Evolutionary conservation across 495 filamentous ascomycete genomes (phyloP), one percentile per base, ranked within the genome.

Genomic region (Cetradonia linearis): DNA sequence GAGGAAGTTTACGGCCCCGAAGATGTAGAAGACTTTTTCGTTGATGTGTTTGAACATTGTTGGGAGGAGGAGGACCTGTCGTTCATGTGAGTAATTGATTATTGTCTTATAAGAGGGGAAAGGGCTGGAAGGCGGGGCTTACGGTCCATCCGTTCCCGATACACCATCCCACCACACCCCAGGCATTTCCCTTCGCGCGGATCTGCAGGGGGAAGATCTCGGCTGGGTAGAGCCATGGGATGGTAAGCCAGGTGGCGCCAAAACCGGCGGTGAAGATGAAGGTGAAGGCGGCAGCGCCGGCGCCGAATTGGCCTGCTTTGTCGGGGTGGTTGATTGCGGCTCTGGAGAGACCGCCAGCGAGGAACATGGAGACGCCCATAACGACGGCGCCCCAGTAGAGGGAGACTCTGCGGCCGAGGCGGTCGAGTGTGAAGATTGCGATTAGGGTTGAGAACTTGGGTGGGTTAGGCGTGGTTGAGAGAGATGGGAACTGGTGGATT

Each of bases 401-500:
- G 0, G 85, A 86, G 80, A 80, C 83, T 46, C 84, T 78, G 27
- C 85, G 81, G 23, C 85, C 85, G 60, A 87, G 85, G 0, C 82
- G 77, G 65, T 87, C 84, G 5, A 87, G 72, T 0, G 82, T 86
- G 63, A 86, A 86, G 18, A 87, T 83, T 60, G 83, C 86, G 46
- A 86, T 70, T 3, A 86, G 77, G 1, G 81, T 83, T 9, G 80
- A 76, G 61, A 82, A 77, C 78, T 78, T 53, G 33, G 72, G 68
- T 73, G 70, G 71, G 44, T 55, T 20, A 16, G 50, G n/a, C 11
- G 1, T 53, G n/a, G 18, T 25, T 47, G 23, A 25, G 18, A 1
- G 8, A 42, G 9, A 10, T 34, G 28, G 30, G 20, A 1, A 11
- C 0, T 33, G 40, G 5, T 11, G 18, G 16, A 34, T 20, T 3